A percentile compares a stretch with the other conserved stretches of the same genome.
phyloP scores from a whole-genome alignment of 805 yeast species.

The Hyphopichia homilentoma region DNA sequence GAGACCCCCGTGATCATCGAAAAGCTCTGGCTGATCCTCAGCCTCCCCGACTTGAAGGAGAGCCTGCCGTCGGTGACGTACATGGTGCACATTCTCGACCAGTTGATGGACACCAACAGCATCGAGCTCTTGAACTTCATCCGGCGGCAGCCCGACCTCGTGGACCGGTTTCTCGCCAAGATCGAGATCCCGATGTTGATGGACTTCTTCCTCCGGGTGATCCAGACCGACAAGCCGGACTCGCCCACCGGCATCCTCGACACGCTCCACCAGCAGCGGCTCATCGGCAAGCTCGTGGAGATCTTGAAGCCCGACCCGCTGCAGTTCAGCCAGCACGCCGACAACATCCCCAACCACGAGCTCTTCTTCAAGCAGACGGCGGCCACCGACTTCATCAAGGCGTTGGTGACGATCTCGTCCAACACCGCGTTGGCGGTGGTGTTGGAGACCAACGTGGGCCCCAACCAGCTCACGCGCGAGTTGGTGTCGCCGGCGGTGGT shows the following conservation, averaged over 20 bases:
- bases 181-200: conserved; percentile 91
- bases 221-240: conserved; percentile 90
- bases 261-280: conserved; percentile 62
- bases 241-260: conserved; percentile 84
- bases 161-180: conserved; percentile 76
- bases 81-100: conserved; percentile 69
- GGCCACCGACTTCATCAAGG: conserved; percentile 92
- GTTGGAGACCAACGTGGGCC: conserved; percentile 90
- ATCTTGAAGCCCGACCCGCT: conserved; percentile 65
- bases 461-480: conserved; percentile 90
- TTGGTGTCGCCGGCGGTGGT: conserved; percentile 74
- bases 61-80: conserved; percentile 37
- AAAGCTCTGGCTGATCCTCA: conserved; percentile 39
- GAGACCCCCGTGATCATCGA: conserved; percentile 38
- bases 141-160: conserved; percentile 63
- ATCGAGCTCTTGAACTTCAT: conserved; percentile 69
- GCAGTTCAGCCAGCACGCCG: conserved; percentile 36
- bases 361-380: conserved; percentile 70
- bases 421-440: conserved; percentile 68
- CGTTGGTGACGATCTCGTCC: conserved; percentile 89
- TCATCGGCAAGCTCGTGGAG: conserved; percentile 70
- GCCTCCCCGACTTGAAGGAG: conserved; percentile 28
- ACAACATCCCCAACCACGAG: conserved; percentile 24
- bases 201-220: conserved; percentile 86
- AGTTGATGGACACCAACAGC: conserved; percentile 63